These are phyloP conservation scores for Thraustochytrium striatum DNA, from an alignment of 352 stramenopile species.

Conservation along the genomic window DNA sequence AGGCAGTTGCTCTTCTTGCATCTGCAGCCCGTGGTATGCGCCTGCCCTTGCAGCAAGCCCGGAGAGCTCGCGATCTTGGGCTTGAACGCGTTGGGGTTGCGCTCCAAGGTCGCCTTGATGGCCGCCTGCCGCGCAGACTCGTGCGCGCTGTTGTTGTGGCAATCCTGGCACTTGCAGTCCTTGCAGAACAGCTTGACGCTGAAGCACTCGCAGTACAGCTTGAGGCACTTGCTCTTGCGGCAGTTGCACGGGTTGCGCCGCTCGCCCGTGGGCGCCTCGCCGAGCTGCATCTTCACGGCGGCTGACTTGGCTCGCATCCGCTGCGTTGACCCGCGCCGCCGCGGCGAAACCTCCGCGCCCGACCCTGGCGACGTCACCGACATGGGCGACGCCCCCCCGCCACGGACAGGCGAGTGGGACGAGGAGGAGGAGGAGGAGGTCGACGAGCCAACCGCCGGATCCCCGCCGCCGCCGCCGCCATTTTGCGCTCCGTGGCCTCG, in stretches of 20 bases:
- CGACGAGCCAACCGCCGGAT: too few relatives aligned
- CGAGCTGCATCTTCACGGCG: conserved; percentile 9
- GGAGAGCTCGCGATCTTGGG: conserved; percentile 13
- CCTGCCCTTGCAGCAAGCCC: neutral
- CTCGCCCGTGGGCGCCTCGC: neutral
- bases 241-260: conserved; percentile 75
- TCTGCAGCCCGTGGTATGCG: conserved; percentile 63
- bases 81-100: conserved; percentile 13
- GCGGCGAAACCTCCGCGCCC: too few relatives aligned
- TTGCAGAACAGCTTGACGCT: conserved; percentile 45
- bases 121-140: neutral
- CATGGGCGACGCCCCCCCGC: too few relatives aligned
- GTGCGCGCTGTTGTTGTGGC: conserved; percentile 44
- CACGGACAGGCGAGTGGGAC: too few relatives aligned
- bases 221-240: conserved; percentile 92
- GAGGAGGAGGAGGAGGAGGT: too few relatives aligned
- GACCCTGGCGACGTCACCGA: too few relatives aligned
- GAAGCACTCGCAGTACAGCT: conserved; percentile 83
- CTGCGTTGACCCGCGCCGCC: too few relatives aligned
- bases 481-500: too few relatives aligned
- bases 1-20: conserved; percentile 95
- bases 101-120: conserved; percentile 3
- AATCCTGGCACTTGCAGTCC: conserved; percentile 51
- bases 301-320: too few relatives aligned
- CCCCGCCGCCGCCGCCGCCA: too few relatives aligned